Base-by-base conservation (phyloP, 139 green algal genomes). In the Chlorella vulgaris region DNA sequence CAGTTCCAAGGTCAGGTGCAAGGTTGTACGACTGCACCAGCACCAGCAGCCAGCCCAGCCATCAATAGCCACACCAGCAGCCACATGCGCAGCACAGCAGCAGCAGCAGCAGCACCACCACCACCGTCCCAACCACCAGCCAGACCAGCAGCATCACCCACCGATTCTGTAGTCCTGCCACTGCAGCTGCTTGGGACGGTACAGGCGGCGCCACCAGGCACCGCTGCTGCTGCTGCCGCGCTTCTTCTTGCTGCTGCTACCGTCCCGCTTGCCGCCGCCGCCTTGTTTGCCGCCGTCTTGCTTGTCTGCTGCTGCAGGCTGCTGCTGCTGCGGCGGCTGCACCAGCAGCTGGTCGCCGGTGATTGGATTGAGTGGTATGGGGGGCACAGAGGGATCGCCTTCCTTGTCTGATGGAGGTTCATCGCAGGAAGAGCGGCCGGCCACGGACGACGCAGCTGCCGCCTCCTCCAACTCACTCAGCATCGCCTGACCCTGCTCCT, bases 141-240 rank as follows among this genome's bases (percentile, higher is more conserved):
- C 15, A 43, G 15, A n/a, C 13, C 10, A 28, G 26, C 62, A 69
- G 31, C 62, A 2, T 3, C 31, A 40, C 62, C 28, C 62, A 69
- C 62, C 65, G 7, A 84, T 61, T 3, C 74, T 43, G 35, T 81
- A 87, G 53, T 82, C 40, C 51, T 61, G 40, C 82, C 83, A 85
- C 35, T 84, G 78, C 39, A 87, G 42, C 19, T 26, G 29, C 3
- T n/a, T 40, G 0, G 61, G 51, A 40, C 42, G 29, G 67, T 81
- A 63, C 8, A 77, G 69, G 5, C 42, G 39, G 28, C 66, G 73
- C 80, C 80, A 84, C 74, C 80, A 89, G 26, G 55, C 69, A 13
- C 22, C 50, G 10, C n/a, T n/a, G 26, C n/a, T 22, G 0, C 51
- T 39, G 50, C n/a, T 62, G 69, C 69, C 42, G 35, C 50, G 4